A percentile compares a stretch with the other conserved stretches of the same genome.
These are phyloP conservation scores for Cokeromyces recurvatus DNA, from an alignment of 371 early-diverging fungal species.

Conservation along the genomic window DNA sequence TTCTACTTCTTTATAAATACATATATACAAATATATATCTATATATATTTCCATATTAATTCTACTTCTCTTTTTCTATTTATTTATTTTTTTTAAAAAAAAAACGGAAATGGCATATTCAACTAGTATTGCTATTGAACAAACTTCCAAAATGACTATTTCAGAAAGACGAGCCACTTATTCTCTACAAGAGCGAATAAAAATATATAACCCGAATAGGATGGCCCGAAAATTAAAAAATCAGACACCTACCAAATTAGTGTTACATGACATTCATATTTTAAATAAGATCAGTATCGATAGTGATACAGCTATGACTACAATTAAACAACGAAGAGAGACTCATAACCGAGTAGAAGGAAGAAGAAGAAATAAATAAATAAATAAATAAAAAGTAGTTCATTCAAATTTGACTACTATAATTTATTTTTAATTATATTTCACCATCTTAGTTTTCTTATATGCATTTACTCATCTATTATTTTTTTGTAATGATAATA, in stretches of 20 bases:
- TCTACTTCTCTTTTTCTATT: too few relatives aligned
- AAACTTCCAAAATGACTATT: slow-evolving; percentile 16
- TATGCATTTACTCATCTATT: too few relatives aligned
- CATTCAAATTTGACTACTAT: neutral
- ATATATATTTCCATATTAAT: too few relatives aligned
- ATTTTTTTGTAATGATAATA: too few relatives aligned
- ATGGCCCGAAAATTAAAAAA: slow-evolving; percentile 20
- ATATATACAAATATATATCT: too few relatives aligned
- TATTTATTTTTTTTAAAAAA: neutral
- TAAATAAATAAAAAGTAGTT: neutral
- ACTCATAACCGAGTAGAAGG: slow-evolving; percentile 22
- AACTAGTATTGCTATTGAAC: too few relatives aligned
- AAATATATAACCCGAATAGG: slow-evolving; percentile 19
- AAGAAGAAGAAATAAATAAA: slow-evolving; percentile 21
- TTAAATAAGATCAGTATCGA: slow-evolving; percentile 20
- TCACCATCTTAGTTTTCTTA: too few relatives aligned
- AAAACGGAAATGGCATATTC: too few relatives aligned
- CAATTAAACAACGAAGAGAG: slow-evolving; percentile 19
- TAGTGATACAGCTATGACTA: slow-evolving; percentile 21
- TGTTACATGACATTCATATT: slow-evolving; percentile 21
- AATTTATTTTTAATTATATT: neutral
- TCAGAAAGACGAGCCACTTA: slow-evolving; percentile 22
- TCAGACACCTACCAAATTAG: slow-evolving; percentile 16
- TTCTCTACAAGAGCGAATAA: slow-evolving; percentile 21
- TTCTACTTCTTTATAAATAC: too few relatives aligned